These are phyloP conservation scores for Yamagishiella unicocca DNA, from an alignment of 139 green algal genomes.

Conservation along the genomic window DNA sequence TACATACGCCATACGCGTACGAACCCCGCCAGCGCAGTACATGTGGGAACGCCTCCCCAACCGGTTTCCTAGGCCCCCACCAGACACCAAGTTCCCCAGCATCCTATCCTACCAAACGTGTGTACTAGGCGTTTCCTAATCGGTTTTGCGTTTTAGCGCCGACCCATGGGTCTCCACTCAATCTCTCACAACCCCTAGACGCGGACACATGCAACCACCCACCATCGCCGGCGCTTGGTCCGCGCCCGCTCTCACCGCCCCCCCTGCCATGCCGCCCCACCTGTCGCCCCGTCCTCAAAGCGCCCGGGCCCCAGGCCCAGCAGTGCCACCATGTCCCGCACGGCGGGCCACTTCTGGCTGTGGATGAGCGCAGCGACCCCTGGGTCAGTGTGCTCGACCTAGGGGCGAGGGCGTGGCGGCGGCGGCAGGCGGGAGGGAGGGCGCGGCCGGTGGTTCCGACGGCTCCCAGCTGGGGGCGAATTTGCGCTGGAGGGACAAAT, in stretches of 20 bases:
- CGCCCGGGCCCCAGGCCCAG: slow-evolving; percentile 56
- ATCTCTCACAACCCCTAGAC: background rate
- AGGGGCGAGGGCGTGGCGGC: background rate
- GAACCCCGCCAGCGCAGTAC: too few species aligned
- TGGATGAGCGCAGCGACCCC: slow-evolving; percentile 46
- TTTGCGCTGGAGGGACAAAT: too few species aligned
- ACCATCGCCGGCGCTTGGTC: background rate
- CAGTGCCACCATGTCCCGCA: slow-evolving; percentile 66
- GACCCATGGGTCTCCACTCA: background rate
- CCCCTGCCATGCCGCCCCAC: background rate
- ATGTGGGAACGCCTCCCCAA: too few species aligned
- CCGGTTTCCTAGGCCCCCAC: too few species aligned
- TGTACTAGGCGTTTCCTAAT: too few species aligned
- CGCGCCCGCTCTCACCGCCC: background rate
- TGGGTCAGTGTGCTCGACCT: slow-evolving; percentile 56
- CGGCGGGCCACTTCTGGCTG: slow-evolving; percentile 64
- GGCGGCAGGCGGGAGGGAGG: too few species aligned
- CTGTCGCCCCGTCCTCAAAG: slow-evolving; percentile 19
- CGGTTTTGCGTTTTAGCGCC: background rate
- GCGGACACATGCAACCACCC: background rate
- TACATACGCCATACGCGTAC: too few species aligned
- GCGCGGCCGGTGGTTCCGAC: too few species aligned
- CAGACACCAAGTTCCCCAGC: too few species aligned
- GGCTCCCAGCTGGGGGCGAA: too few species aligned
- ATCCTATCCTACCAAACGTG: background rate